Evolutionary conservation across 2,329 filamentous ascomycete species (phyloP).

Genomic region (Arthrobotrys pseudoclavata): DNA sequence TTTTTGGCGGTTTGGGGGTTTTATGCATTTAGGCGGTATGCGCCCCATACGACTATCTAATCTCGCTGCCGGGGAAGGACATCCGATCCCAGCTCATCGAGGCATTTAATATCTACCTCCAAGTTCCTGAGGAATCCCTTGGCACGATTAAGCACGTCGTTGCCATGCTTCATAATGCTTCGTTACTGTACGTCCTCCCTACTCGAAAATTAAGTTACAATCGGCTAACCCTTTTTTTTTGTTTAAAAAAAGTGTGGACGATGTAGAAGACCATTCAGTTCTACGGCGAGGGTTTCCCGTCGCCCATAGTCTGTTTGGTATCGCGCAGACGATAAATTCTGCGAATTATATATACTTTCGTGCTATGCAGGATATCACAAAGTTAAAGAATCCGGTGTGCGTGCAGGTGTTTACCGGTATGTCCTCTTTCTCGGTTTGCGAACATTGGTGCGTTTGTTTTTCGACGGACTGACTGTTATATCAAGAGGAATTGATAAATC

Average conservation of each 20-base stretch:
- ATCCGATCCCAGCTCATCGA: constrained; percentile 83
- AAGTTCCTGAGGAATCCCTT: constrained; percentile 78
- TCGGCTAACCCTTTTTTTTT: neutral
- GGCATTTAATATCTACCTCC: constrained; percentile 84
- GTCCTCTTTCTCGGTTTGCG: neutral
- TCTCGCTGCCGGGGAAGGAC: constrained; percentile 84
- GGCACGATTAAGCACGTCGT: constrained; percentile 83
- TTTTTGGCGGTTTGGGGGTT: neutral
- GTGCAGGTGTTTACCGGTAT: constrained; percentile 76
- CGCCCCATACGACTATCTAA: constrained; percentile 81
- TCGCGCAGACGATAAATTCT: constrained; percentile 89
- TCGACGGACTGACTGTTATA: neutral
- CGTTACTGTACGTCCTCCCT: constrained; percentile 72
- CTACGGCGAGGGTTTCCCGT: constrained; percentile 84
- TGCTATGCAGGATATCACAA: constrained; percentile 80
- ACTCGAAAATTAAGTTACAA: neutral
- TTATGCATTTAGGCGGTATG: constrained; percentile 44
- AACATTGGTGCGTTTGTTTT: neutral
- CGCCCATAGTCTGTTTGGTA: constrained; percentile 85
- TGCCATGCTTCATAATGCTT: constrained; percentile 87
- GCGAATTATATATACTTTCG: constrained; percentile 91
- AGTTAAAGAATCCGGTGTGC: constrained; percentile 76
- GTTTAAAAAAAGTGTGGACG: constrained; percentile 73
- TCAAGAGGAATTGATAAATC: constrained; percentile 82
- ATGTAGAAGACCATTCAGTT: constrained; percentile 85